A percentile compares a stretch with the other conserved stretches of the same genome.
These are phyloP conservation scores for Neurospora sp. DNA, from an alignment of 495 filamentous ascomycete species.

Conservation along the genomic window DNA sequence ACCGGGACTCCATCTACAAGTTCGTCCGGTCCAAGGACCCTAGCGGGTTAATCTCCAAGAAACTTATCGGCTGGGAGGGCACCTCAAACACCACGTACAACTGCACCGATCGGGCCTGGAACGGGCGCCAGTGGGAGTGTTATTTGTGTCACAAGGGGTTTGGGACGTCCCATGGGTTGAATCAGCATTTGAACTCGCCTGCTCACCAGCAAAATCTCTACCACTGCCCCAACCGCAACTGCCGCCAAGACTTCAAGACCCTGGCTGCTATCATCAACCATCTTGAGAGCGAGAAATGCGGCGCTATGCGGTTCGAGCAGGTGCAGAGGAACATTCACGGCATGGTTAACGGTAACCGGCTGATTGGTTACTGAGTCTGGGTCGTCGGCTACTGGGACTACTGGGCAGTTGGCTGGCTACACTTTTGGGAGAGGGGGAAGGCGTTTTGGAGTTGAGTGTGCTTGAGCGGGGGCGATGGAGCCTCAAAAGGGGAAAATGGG, in stretches of 20 bases:
- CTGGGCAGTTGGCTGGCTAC: neutral
- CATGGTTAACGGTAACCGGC: constrained; percentile 9
- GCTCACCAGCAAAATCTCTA: constrained; percentile 39
- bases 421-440: too few relatives aligned
- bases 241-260: constrained; percentile 35
- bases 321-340: constrained; percentile 24
- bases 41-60: constrained; percentile 22
- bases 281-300: constrained; percentile 45
- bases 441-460: neutral
- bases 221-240: constrained; percentile 40
- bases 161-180: too few relatives aligned
- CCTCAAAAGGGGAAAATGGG: too few relatives aligned
- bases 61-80: constrained; percentile 19
- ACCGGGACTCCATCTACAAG: constrained; percentile 22
- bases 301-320: constrained; percentile 36
- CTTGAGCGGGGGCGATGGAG: too few relatives aligned
- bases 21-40: constrained; percentile 23
- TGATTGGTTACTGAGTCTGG: constrained; percentile 2
- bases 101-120: constrained; percentile 14
- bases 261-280: constrained; percentile 44
- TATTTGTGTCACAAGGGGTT: constrained; percentile 22
- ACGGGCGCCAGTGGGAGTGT: constrained; percentile 28
- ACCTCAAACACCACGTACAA: constrained; percentile 6
- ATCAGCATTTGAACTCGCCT: constrained; percentile 27
- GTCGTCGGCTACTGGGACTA: neutral